Base-by-base conservation (phyloP, 257 asterid genomes). In the Solanum medicagineum region DNA sequence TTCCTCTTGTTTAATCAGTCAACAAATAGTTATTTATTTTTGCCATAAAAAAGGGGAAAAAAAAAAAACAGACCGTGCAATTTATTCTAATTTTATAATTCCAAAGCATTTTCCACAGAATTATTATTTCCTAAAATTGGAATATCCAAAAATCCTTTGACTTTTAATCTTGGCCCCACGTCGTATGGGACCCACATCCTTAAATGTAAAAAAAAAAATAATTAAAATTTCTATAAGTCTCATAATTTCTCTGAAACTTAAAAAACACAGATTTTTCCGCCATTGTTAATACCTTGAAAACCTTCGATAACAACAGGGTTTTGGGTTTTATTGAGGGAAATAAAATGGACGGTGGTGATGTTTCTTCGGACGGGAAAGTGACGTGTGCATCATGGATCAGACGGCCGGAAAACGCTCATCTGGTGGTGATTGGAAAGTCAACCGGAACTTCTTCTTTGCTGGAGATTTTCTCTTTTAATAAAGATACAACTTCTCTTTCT, bases 351-450 rank as follows among this genome's bases (percentile, higher is more conserved):
- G 94, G 92, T 29, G 89, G 87, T 55, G 94, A 93, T 89, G 91
- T 91, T 75, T 81, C 92, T 85, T 93, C 85, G 56, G 62, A 87
- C 66, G 95, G 96, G 83, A 91, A 90, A 63, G 98, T 93, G 86
- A 92, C 93, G 53, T 92, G 94, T 85, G 92, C 98, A 56, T 85
- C 93, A 86, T 97, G 99, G 99, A 95, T 97, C 87, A 91, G 94
- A 86, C 93, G 99, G 89, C 99, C 99, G 86, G 99, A 95, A 57
- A 95, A 95, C 89, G 93, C 88, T 73, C 98, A 97, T 83, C 90
- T 97, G 85, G 97, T 90, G 81, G 94, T 89, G 62, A 90, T 97
- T 73, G 99, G 96, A 10, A 97, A 94, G 90, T 90, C 95, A 40
- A 87, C 53, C 32, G 19, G 56, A 17, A 83, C 82, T 40, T 94